Percentiles rank a stretch among this genome's conserved stretches.
Evolutionary conservation across 306 rosid species (phyloP).

Genomic region (Quercus dentata): DNA sequence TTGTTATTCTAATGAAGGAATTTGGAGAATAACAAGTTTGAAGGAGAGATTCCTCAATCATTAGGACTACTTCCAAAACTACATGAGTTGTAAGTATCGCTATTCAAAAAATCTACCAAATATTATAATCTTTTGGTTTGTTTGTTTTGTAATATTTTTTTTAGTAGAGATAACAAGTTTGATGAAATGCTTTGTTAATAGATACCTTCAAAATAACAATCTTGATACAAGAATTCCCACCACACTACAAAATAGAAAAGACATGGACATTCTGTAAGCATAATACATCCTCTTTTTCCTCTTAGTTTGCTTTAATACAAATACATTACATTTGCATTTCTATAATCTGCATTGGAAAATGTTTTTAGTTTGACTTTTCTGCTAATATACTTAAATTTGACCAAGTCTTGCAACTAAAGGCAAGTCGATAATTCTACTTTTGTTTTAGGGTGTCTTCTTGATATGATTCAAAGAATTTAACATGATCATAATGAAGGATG

Average conservation of each 20-base stretch:
- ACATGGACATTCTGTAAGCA: slow-evolving; percentile 42
- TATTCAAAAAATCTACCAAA: background rate
- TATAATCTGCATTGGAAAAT: too few species aligned
- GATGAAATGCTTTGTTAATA: slow-evolving; percentile 16
- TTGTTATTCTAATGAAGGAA: slow-evolving; percentile 47
- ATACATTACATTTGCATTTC: background rate
- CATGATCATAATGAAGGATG: background rate
- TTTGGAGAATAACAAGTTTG: slow-evolving; percentile 74
- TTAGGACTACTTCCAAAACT: slow-evolving; percentile 44
- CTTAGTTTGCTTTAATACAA: background rate
- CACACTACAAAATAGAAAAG: slow-evolving; percentile 18
- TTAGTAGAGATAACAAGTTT: background rate
- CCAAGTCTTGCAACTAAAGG: too few species aligned
- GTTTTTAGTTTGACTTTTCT: too few species aligned
- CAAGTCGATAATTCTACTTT: background rate
- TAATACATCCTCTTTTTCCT: background rate
- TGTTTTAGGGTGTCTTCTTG: slow-evolving; percentile 23
- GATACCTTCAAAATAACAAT: slow-evolving; percentile 40
- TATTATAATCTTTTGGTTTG: background rate
- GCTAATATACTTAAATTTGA: too few species aligned
- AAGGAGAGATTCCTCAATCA: slow-evolving; percentile 63
- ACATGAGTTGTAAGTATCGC: slow-evolving; percentile 58
- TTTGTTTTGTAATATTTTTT: background rate
- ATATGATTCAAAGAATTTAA: slow-evolving; percentile 7
- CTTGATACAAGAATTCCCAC: slow-evolving; percentile 26